phyloP scores from a whole-genome alignment of 345 rosid species.

The Citrus australasica region DNA sequence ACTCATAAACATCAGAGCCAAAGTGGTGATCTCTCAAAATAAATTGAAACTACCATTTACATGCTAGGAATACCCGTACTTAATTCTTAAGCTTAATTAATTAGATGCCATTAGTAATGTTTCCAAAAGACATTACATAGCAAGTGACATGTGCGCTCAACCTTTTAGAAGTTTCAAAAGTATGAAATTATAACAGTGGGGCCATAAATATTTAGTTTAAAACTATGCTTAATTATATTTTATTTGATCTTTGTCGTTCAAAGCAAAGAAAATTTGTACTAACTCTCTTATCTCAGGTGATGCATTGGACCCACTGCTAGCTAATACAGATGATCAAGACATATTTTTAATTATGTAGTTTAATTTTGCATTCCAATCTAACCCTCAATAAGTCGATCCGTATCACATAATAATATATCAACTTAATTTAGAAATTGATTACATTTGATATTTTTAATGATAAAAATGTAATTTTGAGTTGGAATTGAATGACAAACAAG shows the following conservation, averaged over 20 bases:
- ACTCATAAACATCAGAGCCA: too few species aligned
- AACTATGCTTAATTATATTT: neutral
- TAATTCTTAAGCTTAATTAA: neutral
- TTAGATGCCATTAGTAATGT: constrained; percentile 8
- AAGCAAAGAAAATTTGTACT: neutral
- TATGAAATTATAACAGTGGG: neutral
- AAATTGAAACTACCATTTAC: too few species aligned
- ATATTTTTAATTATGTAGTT: neutral
- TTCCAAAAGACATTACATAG: neutral
- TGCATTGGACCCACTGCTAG: constrained; percentile 4
- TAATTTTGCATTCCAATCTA: neutral
- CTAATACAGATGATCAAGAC: constrained; percentile 4
- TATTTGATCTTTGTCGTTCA: constrained; percentile 1
- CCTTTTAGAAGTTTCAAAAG: neutral
- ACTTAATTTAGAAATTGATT: too few species aligned
- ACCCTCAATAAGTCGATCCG: too few species aligned
- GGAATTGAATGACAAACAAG: too few species aligned
- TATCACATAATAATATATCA: too few species aligned
- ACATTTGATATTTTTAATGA: too few species aligned
- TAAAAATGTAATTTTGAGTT: too few species aligned
- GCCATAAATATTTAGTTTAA: neutral
- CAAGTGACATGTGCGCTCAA: neutral
- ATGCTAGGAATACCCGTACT: too few species aligned
- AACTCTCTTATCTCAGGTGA: neutral
- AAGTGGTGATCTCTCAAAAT: too few species aligned